Conservation (phyloP, 305 asterid genomes). For the Stenogyne calaminthoides region DNA sequence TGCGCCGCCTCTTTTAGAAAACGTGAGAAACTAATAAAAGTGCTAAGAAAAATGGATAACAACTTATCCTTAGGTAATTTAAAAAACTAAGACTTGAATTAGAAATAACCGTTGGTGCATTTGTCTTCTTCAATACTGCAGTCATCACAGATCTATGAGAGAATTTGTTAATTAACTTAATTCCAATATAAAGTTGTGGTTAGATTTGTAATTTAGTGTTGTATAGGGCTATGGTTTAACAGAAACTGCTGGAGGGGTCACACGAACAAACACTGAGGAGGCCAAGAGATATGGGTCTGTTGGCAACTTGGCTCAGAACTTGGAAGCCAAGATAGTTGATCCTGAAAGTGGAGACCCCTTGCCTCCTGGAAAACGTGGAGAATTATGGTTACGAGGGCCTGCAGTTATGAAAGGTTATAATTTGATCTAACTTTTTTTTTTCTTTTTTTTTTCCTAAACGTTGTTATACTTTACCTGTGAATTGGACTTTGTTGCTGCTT, state of each 20-base stretch:
- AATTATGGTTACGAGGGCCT: slow-evolving; percentile 85
- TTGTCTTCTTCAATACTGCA: no score
- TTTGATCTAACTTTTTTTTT: not conserved
- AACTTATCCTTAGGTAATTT: no score
- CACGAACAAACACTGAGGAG: slow-evolving; percentile 62
- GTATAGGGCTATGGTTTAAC: slow-evolving; percentile 93
- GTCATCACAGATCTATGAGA: no score
- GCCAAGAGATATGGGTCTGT: slow-evolving; percentile 57
- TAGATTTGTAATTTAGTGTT: not conserved
- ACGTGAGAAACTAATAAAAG: no score
- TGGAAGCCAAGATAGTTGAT: slow-evolving; percentile 81
- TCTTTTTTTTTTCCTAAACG: not conserved
- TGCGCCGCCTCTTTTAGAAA: no score
- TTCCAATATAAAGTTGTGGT: not conserved
- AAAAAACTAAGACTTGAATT: no score
- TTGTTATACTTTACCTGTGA: no score
- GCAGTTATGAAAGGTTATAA: slow-evolving; percentile 75
- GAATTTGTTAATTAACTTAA: no score
- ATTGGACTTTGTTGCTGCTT: no score
- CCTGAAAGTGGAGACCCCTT: slow-evolving; percentile 63
- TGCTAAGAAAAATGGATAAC: no score
- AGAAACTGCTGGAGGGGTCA: slow-evolving; percentile 72
- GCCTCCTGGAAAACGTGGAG: slow-evolving; percentile 78
- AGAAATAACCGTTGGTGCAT: no score
- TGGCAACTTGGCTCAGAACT: slow-evolving; percentile 60